A percentile compares a stretch with the other conserved stretches of the same genome.
These are phyloP conservation scores for Neoarthrinium moseri DNA, from an alignment of 2,329 filamentous ascomycete species.

Conservation along the genomic window DNA sequence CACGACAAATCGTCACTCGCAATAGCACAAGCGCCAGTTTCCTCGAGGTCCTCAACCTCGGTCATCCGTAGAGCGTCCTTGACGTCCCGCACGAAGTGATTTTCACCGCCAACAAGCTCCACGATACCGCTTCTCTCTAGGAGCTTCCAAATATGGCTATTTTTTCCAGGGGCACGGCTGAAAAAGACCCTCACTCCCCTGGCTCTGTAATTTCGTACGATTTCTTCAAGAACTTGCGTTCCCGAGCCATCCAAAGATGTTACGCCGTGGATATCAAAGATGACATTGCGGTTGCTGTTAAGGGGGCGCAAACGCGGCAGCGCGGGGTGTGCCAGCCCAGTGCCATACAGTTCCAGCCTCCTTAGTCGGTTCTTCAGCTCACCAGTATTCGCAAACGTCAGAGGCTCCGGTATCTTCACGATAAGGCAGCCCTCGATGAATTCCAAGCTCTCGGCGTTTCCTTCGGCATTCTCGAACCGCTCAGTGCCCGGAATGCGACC, in stretches of 20 bases:
- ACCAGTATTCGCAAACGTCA: conserved; percentile 96
- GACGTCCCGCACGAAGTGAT: conserved; percentile 79
- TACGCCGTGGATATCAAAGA: conserved; percentile 98
- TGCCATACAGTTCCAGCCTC: conserved; percentile 88
- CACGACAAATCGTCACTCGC: conserved; percentile 4
- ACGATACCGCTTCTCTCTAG: conserved; percentile 83
- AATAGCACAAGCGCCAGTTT: conserved; percentile 6
- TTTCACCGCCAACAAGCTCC: conserved; percentile 72
- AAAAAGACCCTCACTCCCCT: conserved; percentile 78
- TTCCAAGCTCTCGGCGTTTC: conserved; percentile 72
- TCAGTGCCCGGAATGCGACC: conserved; percentile 83
- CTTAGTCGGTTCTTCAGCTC: conserved; percentile 82
- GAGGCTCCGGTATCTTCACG: conserved; percentile 93
- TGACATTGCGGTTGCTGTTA: conserved; percentile 87
- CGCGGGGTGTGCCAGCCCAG: conserved; percentile 78
- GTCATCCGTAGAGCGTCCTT: conserved; percentile 80
- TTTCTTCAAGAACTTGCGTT: conserved; percentile 86
- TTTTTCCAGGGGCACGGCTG: conserved; percentile 50
- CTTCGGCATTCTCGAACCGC: conserved; percentile 81
- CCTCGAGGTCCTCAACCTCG: conserved; percentile 58
- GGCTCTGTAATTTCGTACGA: conserved; percentile 77
- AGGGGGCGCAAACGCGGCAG: conserved; percentile 73
- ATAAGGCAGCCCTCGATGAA: conserved; percentile 91
- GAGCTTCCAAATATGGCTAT: conserved; percentile 63
- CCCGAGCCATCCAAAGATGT: conserved; percentile 92